phyloP scores from a whole-genome alignment of 2,329 filamentous ascomycete genomes.

The Hyphodiscus sp. region DNA sequence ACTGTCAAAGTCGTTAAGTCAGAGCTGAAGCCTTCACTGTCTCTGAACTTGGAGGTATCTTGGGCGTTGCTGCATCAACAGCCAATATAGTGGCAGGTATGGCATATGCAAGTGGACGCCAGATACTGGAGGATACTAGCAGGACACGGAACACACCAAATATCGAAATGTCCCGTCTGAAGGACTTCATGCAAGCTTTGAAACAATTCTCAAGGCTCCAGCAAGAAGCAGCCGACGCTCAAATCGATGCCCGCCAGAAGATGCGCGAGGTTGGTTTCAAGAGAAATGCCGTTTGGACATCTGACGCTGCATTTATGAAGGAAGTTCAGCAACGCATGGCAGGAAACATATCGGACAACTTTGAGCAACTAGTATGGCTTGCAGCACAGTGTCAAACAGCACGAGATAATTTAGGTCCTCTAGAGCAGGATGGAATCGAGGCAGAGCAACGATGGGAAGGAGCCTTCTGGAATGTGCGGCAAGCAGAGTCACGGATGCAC shows the following conservation, averaged over 20 bases:
- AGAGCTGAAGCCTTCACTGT: background rate
- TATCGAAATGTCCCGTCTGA: background rate
- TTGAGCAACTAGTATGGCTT: slow-evolving; percentile 8
- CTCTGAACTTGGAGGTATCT: no score
- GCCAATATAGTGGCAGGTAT: background rate
- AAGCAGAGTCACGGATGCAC: slow-evolving; percentile 15
- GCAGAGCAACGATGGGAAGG: slow-evolving; percentile 17
- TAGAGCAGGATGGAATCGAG: slow-evolving; percentile 20
- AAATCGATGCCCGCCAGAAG: slow-evolving; percentile 19
- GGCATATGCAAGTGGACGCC: background rate
- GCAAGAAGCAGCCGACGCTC: slow-evolving; percentile 9
- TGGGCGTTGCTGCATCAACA: background rate
- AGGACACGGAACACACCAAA: no score
- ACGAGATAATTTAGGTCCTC: slow-evolving; percentile 18
- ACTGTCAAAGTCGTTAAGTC: background rate
- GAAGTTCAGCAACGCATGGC: slow-evolving; percentile 18
- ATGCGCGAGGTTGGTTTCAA: slow-evolving; percentile 18
- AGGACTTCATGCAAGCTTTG: background rate
- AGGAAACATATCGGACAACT: slow-evolving; percentile 8
- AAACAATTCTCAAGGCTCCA: background rate
- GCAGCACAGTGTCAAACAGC: slow-evolving; percentile 16
- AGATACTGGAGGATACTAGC: background rate
- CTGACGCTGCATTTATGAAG: slow-evolving; percentile 22
- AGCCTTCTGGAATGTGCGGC: slow-evolving; percentile 14
- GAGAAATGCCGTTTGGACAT: slow-evolving; percentile 13